Conservation (phyloP, 148 eudicot species). For the Linanthus parryae region DNA sequence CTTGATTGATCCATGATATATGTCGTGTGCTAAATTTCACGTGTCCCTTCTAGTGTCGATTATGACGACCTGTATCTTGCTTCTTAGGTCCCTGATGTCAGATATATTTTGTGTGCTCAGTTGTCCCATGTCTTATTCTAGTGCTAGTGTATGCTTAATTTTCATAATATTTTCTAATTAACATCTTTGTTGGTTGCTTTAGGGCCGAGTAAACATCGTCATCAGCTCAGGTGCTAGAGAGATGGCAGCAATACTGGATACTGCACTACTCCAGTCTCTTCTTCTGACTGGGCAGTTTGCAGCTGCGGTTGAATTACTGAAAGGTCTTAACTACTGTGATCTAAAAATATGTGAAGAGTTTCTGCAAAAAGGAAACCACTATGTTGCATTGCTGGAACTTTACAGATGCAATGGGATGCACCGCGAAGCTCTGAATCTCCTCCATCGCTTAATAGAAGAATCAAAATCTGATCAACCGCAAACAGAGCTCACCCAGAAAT, state of each 20-base stretch:
- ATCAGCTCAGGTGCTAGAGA: constrained; percentile 85
- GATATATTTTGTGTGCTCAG: too few relatives aligned
- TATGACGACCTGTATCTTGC: too few relatives aligned
- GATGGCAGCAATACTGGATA: constrained; percentile 89
- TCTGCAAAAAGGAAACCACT: constrained; percentile 62
- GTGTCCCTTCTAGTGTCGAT: too few relatives aligned
- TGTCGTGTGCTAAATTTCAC: too few relatives aligned
- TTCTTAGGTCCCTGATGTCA: too few relatives aligned
- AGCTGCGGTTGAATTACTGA: constrained; percentile 72
- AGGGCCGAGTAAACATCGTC: constrained; percentile 64
- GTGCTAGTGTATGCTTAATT: too few relatives aligned
- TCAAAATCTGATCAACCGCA: constrained; percentile 68
- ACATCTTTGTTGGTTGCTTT: constrained; percentile 16
- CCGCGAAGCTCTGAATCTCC: constrained; percentile 83
- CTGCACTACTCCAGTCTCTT: constrained; percentile 89
- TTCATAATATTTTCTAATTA: too few relatives aligned
- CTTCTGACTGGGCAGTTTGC: constrained; percentile 82
- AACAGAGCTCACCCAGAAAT: constrained; percentile 57
- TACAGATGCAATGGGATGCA: constrained; percentile 82
- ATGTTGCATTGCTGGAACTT: constrained; percentile 65
- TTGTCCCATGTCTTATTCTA: too few relatives aligned
- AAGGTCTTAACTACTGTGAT: constrained; percentile 91
- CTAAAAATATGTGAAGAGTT: constrained; percentile 86
- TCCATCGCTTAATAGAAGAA: constrained; percentile 72
- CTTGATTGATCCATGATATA: too few relatives aligned